These are phyloP conservation scores for Dipteronia sinensis DNA, from an alignment of 345 rosid species.

Conservation along the genomic window DNA sequence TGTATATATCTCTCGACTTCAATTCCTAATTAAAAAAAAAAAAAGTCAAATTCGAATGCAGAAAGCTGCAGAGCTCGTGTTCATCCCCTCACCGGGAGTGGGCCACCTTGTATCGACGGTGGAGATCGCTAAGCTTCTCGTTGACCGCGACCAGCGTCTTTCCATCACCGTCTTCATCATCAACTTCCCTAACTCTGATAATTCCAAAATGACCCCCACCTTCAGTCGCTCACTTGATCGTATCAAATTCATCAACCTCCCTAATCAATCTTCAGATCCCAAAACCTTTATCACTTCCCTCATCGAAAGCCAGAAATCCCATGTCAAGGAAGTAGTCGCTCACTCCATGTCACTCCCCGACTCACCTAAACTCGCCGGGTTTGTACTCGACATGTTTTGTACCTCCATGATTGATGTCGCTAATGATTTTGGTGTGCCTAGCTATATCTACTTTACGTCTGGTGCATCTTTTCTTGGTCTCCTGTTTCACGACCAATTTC, in stretches of 20 bases:
- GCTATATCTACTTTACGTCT: conserved; percentile 49
- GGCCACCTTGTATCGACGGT: conserved; percentile 51
- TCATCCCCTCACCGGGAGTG: conserved; percentile 51
- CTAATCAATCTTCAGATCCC: not conserved
- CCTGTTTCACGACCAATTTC: conserved; percentile 22
- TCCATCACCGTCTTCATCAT: conserved; percentile 53
- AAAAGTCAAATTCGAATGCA: not conserved
- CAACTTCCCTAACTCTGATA: conserved; percentile 3
- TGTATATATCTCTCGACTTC: no score
- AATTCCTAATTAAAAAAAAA: not conserved
- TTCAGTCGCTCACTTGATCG: conserved; percentile 10
- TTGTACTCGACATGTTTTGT: conserved; percentile 61
- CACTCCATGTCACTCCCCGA: conserved; percentile 12
- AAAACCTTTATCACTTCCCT: not conserved
- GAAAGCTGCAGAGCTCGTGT: conserved; percentile 35
- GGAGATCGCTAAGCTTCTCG: conserved; percentile 47
- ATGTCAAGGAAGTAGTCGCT: conserved; percentile 32
- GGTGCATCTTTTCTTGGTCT: conserved; percentile 42
- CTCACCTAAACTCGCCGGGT: conserved; percentile 42
- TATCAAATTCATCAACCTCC: conserved; percentile 38
- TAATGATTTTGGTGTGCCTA: conserved; percentile 41
- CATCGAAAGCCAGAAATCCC: conserved; percentile 34
- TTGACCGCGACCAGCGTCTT: conserved; percentile 41
- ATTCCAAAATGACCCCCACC: not conserved
- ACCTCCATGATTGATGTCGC: conserved; percentile 52